A percentile compares a stretch with the other conserved stretches of the same genome.
Evolutionary conservation across 192 early-diverging fungal genomes (phyloP).

Genomic region (Coemansia sp.): DNA sequence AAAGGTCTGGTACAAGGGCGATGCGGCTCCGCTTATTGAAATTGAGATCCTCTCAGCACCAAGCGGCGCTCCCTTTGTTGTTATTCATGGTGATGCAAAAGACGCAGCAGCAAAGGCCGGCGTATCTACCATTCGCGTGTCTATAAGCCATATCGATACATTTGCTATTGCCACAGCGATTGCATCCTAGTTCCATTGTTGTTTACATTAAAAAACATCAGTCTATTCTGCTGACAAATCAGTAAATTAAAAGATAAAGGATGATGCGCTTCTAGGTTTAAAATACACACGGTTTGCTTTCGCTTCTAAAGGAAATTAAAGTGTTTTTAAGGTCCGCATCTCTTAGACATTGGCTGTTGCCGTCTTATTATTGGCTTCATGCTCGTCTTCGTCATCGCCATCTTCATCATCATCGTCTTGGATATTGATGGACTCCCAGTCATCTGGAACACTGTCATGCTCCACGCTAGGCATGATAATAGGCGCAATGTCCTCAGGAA

Average conservation of each 20-base stretch:
- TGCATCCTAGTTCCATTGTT: slow-evolving; percentile 51
- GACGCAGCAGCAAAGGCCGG: slow-evolving; percentile 68
- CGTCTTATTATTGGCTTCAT: background rate
- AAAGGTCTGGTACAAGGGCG: slow-evolving; percentile 75
- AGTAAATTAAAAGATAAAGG: too few species aligned
- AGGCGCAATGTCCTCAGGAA: background rate
- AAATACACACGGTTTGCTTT: too few species aligned
- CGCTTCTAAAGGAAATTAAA: too few species aligned
- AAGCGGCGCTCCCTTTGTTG: slow-evolving; percentile 77
- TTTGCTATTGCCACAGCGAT: slow-evolving; percentile 91
- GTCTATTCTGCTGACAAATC: too few species aligned
- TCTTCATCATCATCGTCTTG: background rate
- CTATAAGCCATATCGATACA: slow-evolving; percentile 88
- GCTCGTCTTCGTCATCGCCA: background rate
- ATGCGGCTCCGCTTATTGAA: slow-evolving; percentile 83
- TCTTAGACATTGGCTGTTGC: background rate
- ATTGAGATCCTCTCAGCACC: slow-evolving; percentile 77
- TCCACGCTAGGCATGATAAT: background rate
- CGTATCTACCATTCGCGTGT: slow-evolving; percentile 76
- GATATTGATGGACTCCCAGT: slow-evolving; percentile 46
- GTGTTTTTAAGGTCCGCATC: background rate
- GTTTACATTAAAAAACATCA: too few species aligned
- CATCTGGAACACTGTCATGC: slow-evolving; percentile 25
- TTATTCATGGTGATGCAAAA: slow-evolving; percentile 81
- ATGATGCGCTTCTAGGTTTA: too few species aligned